Evolutionary conservation across 1,284 basidiomycete genomes (phyloP), one percentile per base, ranked within the genome.

Genomic region (Cryptococcus sp.): DNA sequence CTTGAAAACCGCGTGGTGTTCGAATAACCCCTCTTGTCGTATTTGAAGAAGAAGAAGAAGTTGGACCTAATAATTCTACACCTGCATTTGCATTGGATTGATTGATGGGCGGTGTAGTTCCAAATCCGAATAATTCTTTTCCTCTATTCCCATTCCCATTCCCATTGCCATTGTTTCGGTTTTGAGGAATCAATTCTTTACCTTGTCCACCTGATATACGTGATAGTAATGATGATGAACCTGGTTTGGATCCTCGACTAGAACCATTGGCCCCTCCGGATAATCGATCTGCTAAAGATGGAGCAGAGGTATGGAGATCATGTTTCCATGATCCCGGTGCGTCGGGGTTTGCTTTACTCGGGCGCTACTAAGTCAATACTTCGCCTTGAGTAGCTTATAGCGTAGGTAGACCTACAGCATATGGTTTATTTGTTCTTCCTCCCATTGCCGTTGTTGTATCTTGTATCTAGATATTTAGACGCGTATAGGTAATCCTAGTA

Each of bases 251-350:
- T 21, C 52, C 42, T 7, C 39, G 19, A n/a, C 56, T n/a, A 36
- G 34, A 36, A 36, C n/a, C 34, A 36, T 36, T 36, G n/a, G 11
- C 11, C 11, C 34, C 34, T 41, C 11, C 9, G 11, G 49, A 46
- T 34, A 62, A 39, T 3, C 62, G 53, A n/a, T 60, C 54, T 2
- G 66, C 52, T 31, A 65, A 57, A 3, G 62, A 50, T n/a, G n/a
- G n/a, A 36, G 49, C 13, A 45, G 39, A 37, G 34, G 60, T 48
- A 53, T 69, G 60, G 18, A 72, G 58, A 50, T 74, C 72, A 54
- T 74, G 72, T 52, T 63, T 72, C 72, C 72, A 74, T 40, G 51
- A 40, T 13, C 60, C 60, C 13, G 53, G 45, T 25, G 59, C 64
- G 55, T 61, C 65, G 45, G 57, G 58, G 44, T 54, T 54, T 46